Conservation (phyloP, 805 yeast species). For the Metschnikowia cubensis region DNA sequence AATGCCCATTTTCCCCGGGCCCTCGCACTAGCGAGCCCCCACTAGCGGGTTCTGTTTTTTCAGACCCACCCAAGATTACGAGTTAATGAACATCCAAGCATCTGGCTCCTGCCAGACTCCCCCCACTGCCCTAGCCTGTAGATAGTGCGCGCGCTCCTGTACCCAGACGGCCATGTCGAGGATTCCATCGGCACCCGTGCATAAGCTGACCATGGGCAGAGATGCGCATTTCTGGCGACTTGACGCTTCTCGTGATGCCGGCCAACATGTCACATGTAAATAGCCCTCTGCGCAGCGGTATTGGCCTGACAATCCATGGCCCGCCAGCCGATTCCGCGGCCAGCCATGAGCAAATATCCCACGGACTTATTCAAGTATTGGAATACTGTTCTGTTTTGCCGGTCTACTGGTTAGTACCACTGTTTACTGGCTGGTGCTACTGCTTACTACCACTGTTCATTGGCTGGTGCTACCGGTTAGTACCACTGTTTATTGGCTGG, state of each 20-base stretch:
- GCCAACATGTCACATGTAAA: neutral
- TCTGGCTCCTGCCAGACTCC: neutral
- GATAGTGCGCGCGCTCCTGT: neutral
- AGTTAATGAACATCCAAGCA: slow-evolving; percentile 2
- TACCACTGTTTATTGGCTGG: too few species aligned
- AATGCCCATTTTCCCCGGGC: neutral
- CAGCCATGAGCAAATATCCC: neutral
- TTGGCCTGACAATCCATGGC: neutral
- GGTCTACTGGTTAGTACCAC: too few species aligned
- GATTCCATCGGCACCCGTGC: neutral
- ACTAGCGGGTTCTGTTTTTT: too few species aligned
- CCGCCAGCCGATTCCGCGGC: neutral
- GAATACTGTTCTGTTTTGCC: too few species aligned
- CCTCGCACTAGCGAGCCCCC: neutral
- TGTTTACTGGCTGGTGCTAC: too few species aligned
- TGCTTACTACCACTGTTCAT: too few species aligned
- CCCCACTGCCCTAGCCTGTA: neutral
- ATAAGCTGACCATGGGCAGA: neutral
- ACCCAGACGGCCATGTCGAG: neutral
- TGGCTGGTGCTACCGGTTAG: too few species aligned
- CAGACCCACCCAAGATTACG: neutral
- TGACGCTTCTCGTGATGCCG: neutral
- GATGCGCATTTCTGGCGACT: neutral
- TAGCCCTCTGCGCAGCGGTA: neutral
- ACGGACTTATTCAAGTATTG: too few species aligned